Percentiles rank a stretch among this genome's conserved stretches.
Conservation (phyloP, 169 alveolate species). For the Eimeria tenella region DNA sequence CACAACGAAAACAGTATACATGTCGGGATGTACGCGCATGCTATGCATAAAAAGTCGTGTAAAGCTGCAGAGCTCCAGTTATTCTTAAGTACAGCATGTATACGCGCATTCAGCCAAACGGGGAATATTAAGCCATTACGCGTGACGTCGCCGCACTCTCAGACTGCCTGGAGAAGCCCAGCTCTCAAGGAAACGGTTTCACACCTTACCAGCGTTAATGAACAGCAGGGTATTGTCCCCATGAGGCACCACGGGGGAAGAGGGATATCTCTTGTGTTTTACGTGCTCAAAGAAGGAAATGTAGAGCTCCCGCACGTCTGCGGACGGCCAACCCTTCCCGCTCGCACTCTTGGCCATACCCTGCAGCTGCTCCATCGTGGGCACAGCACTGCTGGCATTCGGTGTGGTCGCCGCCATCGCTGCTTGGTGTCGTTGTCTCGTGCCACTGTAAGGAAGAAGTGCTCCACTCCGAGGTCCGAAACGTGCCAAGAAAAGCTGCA, state of each 20-base stretch:
- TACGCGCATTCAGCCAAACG: too few relatives aligned
- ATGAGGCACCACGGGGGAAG: constrained; percentile 90
- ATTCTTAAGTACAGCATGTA: too few relatives aligned
- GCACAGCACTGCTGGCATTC: constrained; percentile 14
- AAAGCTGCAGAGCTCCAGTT: too few relatives aligned
- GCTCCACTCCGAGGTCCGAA: background rate
- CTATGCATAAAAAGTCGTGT: too few relatives aligned
- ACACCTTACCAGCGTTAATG: constrained; percentile 89
- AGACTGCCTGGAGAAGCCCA: too few relatives aligned
- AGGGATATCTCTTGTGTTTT: constrained; percentile 79
- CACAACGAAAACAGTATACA: too few relatives aligned
- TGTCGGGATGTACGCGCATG: too few relatives aligned
- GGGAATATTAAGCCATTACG: too few relatives aligned
- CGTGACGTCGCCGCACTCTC: too few relatives aligned
- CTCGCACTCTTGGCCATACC: constrained; percentile 53
- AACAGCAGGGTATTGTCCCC: constrained; percentile 95
- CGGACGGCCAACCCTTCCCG: constrained; percentile 71
- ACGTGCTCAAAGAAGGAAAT: constrained; percentile 77
- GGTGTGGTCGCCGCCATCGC: constrained; percentile 32
- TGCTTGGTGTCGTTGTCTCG: background rate
- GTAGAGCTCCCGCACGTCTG: constrained; percentile 80
- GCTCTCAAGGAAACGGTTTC: too few relatives aligned
- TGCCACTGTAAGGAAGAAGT: background rate
- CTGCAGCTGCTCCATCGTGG: constrained; percentile 36
- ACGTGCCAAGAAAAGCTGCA: background rate